Base-by-base conservation (phyloP, 1,139 yeast species). In the Pneumocystis oryctolagi region DNA sequence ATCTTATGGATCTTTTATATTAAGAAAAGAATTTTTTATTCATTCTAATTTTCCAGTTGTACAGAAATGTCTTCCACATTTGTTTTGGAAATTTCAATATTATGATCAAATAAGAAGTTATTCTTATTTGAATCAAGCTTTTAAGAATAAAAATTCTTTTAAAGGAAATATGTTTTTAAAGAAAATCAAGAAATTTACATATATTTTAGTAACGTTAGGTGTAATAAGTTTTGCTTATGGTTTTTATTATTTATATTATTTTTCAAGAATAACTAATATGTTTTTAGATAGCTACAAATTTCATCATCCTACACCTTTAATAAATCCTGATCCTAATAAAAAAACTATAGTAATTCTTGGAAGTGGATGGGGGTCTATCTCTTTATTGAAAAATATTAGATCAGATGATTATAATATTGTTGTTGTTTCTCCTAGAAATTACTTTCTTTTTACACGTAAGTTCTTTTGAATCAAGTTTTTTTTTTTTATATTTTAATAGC, bases 391-490 rank as follows among this genome's bases (percentile, higher is more conserved):
- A 77, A 82, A 85, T 73, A 79, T 90, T 74, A 96, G 90, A 74
- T 85, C 96, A 62, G 78, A 90, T 60, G 78, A 85, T 73, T 90
- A 89, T 77, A 88, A 90, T 73, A 96, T 90, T 63, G 84, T 88
- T 63, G 84, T 90, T 64, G 86, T 90, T 62, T 88, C 96, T 47
- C 97, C 97, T 66, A 83, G 97, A 78, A 89, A 89, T 80, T 89
- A 89, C 79, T 90, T 90, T 76, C 79, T 90, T 71, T 90, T 89
- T 80, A 89, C 97, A 60, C 67, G 34, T 18, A 47, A 47, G 55
- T 47, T 47, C 20, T 47, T 47, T 47, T 47, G 16, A 12, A 14
- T n/a, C 12, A 47, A 47, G 16, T 47, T 47, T 47, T 5, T 20
- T 42, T 42, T 42, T 47, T 47, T 25, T 47, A 47, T 25, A 31